Conservation (phyloP, 2,329 filamentous ascomycete genomes). For the Fusarium veterinarium region DNA sequence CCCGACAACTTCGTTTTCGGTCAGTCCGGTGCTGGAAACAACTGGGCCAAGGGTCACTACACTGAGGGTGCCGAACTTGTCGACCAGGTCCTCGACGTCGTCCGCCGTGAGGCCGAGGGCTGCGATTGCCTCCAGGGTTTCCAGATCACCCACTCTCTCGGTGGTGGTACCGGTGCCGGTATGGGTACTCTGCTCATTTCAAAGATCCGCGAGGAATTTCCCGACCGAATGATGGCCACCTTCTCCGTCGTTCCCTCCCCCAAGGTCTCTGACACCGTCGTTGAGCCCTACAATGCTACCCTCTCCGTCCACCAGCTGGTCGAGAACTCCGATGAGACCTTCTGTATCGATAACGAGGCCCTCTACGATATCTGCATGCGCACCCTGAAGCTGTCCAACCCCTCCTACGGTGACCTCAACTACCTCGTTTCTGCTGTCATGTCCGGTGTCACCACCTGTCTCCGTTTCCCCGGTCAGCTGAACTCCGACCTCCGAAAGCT, state of each 20-base stretch:
- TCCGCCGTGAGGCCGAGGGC: slow-evolving; percentile 97
- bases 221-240: slow-evolving; percentile 99
- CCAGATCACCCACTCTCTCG: slow-evolving; percentile 99
- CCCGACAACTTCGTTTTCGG: slow-evolving; percentile 99
- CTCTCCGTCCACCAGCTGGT: slow-evolving; percentile 99
- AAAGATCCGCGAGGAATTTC: slow-evolving; percentile 99
- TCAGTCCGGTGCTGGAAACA: slow-evolving; percentile 99
- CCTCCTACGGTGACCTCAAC: slow-evolving; percentile 99
- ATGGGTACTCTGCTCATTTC: slow-evolving; percentile 99
- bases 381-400: slow-evolving; percentile 98
- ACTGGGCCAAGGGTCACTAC: slow-evolving; percentile 99
- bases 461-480: slow-evolving; percentile 99
- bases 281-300: slow-evolving; percentile 99
- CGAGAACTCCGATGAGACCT: slow-evolving; percentile 99
- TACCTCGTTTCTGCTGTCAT: slow-evolving; percentile 99
- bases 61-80: slow-evolving; percentile 99
- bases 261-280: slow-evolving; percentile 99
- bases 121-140: slow-evolving; percentile 99
- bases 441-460: slow-evolving; percentile 98
- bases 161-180: slow-evolving; percentile 99
- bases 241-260: slow-evolving; percentile 99
- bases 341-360: slow-evolving; percentile 99
- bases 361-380: slow-evolving; percentile 99
- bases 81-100: slow-evolving; percentile 97
- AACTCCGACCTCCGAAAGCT: slow-evolving; percentile 99